A percentile compares a stretch with the other conserved stretches of the same genome.
phyloP scores from a whole-genome alignment of 805 yeast species.

The Candida vartiovaarae region DNA sequence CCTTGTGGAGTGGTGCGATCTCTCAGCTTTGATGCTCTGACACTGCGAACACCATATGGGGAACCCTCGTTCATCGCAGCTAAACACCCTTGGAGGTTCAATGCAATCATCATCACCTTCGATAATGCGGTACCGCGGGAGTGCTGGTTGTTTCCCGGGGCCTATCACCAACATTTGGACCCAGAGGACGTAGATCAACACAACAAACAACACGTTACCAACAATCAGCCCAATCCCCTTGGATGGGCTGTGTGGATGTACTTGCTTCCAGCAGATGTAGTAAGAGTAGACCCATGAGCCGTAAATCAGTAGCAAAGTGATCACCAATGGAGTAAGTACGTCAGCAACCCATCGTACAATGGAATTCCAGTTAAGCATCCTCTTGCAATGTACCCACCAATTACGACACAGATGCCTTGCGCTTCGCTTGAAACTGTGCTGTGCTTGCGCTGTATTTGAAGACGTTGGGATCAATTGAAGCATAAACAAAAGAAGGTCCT shows the following conservation, averaged over 20 bases:
- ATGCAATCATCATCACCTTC: slow-evolving; percentile 19
- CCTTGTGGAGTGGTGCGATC: slow-evolving; percentile 65
- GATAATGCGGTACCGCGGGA: slow-evolving; percentile 30
- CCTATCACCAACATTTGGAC: slow-evolving; percentile 38
- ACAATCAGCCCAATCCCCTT: slow-evolving; percentile 26
- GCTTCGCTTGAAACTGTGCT: too few relatives aligned
- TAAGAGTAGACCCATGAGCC: slow-evolving; percentile 21
- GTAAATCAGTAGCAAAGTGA: slow-evolving; percentile 10
- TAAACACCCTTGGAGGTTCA: slow-evolving; percentile 50
- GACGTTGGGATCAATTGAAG: too few relatives aligned
- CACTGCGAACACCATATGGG: slow-evolving; percentile 74
- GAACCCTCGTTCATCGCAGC: slow-evolving; percentile 65
- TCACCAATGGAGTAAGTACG: slow-evolving; percentile 1
- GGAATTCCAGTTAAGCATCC: too few relatives aligned
- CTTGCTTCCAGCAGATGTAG: slow-evolving; percentile 24
- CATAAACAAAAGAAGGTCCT: too few relatives aligned
- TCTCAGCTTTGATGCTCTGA: slow-evolving; percentile 52
- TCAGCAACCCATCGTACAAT: background rate
- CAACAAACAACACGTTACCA: slow-evolving; percentile 23
- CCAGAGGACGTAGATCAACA: slow-evolving; percentile 36
- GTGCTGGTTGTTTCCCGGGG: slow-evolving; percentile 44
- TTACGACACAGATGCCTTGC: too few relatives aligned
- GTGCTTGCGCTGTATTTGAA: too few relatives aligned
- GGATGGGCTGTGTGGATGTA: slow-evolving; percentile 15
- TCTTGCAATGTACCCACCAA: too few relatives aligned